phyloP scores from a whole-genome alignment of 305 asterid species.

The Fraxinus sp. region DNA sequence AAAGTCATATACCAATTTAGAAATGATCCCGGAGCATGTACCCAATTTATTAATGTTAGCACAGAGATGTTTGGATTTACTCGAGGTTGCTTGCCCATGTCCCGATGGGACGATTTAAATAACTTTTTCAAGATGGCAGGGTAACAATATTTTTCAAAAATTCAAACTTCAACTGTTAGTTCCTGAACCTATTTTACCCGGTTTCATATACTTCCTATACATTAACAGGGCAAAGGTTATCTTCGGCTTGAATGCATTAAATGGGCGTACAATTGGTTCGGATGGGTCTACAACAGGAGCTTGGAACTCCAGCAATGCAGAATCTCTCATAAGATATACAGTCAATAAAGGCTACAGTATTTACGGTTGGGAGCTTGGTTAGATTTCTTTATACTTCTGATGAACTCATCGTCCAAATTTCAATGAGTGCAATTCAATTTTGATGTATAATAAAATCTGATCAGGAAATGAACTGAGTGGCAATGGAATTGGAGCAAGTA shows the following conservation, averaged over 20 bases:
- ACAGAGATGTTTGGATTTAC: constrained; percentile 63
- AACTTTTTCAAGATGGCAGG: constrained; percentile 56
- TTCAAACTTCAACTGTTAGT: not conserved
- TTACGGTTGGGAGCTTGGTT: constrained; percentile 93
- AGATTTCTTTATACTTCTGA: constrained; percentile 14
- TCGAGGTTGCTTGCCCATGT: constrained; percentile 70
- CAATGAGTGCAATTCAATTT: not conserved
- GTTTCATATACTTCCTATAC: not conserved
- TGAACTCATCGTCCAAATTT: not conserved
- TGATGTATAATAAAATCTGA: not conserved
- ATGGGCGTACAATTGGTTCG: constrained; percentile 41
- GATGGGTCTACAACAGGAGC: constrained; percentile 48
- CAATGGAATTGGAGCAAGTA: constrained; percentile 62
- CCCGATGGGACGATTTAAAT: constrained; percentile 78
- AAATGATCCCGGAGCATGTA: constrained; percentile 44
- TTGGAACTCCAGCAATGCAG: constrained; percentile 77
- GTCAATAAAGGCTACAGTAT: constrained; percentile 47
- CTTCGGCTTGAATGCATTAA: constrained; percentile 67
- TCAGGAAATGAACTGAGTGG: constrained; percentile 89
- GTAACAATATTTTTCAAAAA: constrained; percentile 29
- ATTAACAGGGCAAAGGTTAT: constrained; percentile 56
- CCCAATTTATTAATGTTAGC: constrained; percentile 34
- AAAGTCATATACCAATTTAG: constrained; percentile 58
- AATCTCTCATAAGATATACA: constrained; percentile 58
- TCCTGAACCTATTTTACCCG: not conserved